These are phyloP conservation scores for Glycine soja DNA, from an alignment of 306 rosid species.

Conservation along the genomic window DNA sequence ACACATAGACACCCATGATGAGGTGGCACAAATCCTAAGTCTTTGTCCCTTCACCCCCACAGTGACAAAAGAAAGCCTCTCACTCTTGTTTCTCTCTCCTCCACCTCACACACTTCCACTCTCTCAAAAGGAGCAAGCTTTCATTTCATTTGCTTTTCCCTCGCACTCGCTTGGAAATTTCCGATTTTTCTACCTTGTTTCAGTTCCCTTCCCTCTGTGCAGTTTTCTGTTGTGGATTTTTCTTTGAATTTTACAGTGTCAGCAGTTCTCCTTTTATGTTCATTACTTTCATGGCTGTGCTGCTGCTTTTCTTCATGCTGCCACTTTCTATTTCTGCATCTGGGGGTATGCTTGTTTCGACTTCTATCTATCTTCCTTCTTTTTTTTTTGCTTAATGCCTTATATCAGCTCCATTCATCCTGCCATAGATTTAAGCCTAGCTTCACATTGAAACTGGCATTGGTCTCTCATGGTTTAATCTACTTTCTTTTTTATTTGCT, in stretches of 20 bases:
- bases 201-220: neutral
- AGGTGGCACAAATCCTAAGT: neutral
- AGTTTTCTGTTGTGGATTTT: conserved; percentile 36
- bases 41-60: conserved; percentile 10
- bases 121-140: conserved; percentile 59
- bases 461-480: neutral
- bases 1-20: neutral
- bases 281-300: conserved; percentile 54
- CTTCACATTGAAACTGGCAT: neutral
- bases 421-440: neutral
- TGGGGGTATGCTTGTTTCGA: conserved; percentile 54
- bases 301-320: conserved; percentile 58
- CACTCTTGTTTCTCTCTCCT: neutral
- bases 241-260: conserved; percentile 41
- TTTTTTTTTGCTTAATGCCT: neutral
- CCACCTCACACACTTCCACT: conserved; percentile 29
- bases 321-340: conserved; percentile 64
- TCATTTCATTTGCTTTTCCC: conserved; percentile 40
- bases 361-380: neutral
- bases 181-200: conserved; percentile 26
- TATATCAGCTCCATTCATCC: no score
- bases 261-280: conserved; percentile 32
- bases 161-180: conserved; percentile 39
- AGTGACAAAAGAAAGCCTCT: neutral
- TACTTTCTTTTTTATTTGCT: conserved; percentile 5